Percentiles rank a stretch among this genome's conserved stretches.
phyloP scores from a whole-genome alignment of 345 rosid species.

The Bruguiera gymnorhiza region DNA sequence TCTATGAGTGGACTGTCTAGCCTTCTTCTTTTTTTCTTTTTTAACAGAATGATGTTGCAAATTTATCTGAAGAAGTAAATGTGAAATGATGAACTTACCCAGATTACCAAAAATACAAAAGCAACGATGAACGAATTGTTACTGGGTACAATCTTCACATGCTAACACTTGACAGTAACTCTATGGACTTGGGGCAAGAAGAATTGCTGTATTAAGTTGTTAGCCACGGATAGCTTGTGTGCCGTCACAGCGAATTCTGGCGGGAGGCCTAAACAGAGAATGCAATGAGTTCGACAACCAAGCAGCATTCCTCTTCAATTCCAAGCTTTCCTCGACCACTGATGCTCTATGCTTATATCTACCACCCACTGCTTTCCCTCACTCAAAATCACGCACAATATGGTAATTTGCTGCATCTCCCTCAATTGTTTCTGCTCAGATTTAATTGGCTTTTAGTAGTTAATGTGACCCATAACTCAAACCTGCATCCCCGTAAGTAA shows the following conservation, averaged over 20 bases:
- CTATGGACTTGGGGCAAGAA: conserved; percentile 53
- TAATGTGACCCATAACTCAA: too few species aligned
- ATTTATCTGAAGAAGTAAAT: too few species aligned
- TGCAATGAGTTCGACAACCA: conserved; percentile 47
- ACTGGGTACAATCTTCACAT: too few species aligned
- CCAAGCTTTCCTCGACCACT: conserved; percentile 39
- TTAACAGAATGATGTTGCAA: too few species aligned
- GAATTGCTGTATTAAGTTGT: conserved; percentile 45
- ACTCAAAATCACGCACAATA: conserved; percentile 43
- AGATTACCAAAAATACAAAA: too few species aligned
- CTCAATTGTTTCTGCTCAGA: not conserved
- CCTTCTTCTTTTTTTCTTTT: too few species aligned
- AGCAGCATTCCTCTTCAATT: conserved; percentile 53
- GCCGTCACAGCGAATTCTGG: conserved; percentile 66
- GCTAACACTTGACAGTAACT: conserved; percentile 38
- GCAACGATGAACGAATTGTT: too few species aligned
- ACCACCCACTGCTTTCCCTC: conserved; percentile 26
- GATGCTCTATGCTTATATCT: conserved; percentile 43
- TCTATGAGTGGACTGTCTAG: too few species aligned
- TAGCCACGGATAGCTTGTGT: conserved; percentile 68
- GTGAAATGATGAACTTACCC: too few species aligned
- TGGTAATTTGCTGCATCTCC: conserved; percentile 36
- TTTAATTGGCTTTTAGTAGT: not conserved
- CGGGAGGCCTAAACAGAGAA: conserved; percentile 49
- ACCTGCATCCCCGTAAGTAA: too few species aligned